phyloP scores from a whole-genome alignment of 139 green algal species.

The Chlamydomonas eustigma region DNA sequence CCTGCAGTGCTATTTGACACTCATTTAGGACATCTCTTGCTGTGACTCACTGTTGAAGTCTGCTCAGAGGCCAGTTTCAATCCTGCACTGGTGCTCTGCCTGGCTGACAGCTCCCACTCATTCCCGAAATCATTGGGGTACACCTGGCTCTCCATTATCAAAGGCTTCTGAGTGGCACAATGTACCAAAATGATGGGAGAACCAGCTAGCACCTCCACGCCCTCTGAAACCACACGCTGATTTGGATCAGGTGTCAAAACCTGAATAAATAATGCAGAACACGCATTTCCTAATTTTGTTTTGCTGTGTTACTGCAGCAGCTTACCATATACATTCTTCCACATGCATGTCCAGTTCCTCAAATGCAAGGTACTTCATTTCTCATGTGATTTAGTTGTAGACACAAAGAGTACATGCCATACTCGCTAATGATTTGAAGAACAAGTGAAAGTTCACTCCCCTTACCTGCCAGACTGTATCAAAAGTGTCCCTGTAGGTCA shows the following conservation, averaged over 20 bases:
- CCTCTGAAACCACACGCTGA: slow-evolving; percentile 17
- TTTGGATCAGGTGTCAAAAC: slow-evolving; percentile 33
- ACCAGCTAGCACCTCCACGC: slow-evolving; percentile 38
- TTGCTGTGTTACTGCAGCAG: no score
- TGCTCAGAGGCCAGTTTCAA: slow-evolving; percentile 33
- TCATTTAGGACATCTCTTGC: no score
- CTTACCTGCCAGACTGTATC: slow-evolving; percentile 16
- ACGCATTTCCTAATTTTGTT: no score
- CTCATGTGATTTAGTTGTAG: no score
- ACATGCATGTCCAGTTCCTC: no score
- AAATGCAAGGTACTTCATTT: no score
- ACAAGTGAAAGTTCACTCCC: not conserved
- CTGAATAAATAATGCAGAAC: slow-evolving; percentile 2
- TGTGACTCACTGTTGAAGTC: slow-evolving; percentile 14
- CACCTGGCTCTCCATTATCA: slow-evolving; percentile 16
- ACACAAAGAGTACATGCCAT: no score
- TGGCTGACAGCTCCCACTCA: slow-evolving; percentile 32
- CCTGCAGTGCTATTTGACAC: no score
- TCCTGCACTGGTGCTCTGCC: slow-evolving; percentile 7
- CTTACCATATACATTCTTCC: no score
- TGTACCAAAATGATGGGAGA: slow-evolving; percentile 40
- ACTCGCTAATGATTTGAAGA: no score
- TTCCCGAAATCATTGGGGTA: slow-evolving; percentile 49
- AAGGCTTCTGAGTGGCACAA: slow-evolving; percentile 40
- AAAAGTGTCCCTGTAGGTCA: not conserved